A percentile compares a stretch with the other conserved stretches of the same genome.
Conservation (phyloP, 768 basidiomycete species). For the Amanita polypyramis region DNA sequence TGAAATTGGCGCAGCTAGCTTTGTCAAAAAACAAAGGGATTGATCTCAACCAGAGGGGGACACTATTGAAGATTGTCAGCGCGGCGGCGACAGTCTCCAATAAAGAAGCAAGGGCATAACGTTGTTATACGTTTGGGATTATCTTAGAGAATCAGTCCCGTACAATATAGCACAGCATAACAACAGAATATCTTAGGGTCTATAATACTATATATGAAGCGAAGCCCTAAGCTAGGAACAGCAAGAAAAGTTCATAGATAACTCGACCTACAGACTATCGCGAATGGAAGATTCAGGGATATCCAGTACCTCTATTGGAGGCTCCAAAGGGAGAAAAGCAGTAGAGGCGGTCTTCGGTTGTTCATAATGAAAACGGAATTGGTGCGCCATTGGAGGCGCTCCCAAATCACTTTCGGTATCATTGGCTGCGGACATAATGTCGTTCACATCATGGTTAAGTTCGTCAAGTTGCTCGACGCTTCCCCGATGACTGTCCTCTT, state of each 20-base stretch:
- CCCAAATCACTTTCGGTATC: not conserved
- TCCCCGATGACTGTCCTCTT: slow-evolving; percentile 7
- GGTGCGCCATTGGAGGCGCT: not conserved
- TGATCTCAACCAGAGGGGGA: slow-evolving; percentile 5
- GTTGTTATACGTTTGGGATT: not conserved
- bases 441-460: not conserved
- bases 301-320: slow-evolving; percentile 5
- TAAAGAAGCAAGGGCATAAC: not conserved
- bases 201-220: slow-evolving; percentile 1
- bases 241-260: not conserved
- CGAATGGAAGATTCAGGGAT: slow-evolving; percentile 6
- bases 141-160: not conserved
- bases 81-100: not conserved
- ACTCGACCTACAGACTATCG: not conserved
- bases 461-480: slow-evolving; percentile 5
- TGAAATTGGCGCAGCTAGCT: slow-evolving; percentile 29
- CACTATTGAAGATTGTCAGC: slow-evolving; percentile 1
- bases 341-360: not conserved
- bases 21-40: slow-evolving; percentile 15
- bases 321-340: not conserved
- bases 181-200: not conserved
- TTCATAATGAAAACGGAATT: not conserved
- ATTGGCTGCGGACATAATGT: not conserved
- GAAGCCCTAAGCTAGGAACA: not conserved
- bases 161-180: not conserved